These are phyloP conservation scores for Speleostelium caveatum DNA, from an alignment of 78 protist genomes.

Conservation along the genomic window DNA sequence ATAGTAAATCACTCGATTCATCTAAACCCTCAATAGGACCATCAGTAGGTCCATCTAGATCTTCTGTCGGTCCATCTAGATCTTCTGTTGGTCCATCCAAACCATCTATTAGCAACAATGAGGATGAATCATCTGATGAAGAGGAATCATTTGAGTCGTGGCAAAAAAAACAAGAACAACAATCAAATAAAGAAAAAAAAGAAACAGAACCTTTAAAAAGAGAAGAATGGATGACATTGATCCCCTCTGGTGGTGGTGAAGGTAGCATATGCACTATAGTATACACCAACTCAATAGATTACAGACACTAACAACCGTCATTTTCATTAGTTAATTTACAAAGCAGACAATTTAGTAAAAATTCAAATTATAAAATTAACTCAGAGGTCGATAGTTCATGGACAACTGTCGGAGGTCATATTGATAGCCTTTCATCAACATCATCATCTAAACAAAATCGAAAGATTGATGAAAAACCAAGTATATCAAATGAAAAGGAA, in stretches of 20 bases:
- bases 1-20: not conserved
- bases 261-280: too few species aligned
- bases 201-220: not conserved
- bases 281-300: too few species aligned
- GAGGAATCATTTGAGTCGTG: conserved; percentile 3
- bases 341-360: conserved; percentile 45
- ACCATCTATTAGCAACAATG: not conserved
- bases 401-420: conserved; percentile 4
- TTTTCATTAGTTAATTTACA: too few species aligned
- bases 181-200: conserved; percentile 28
- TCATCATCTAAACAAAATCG: not conserved
- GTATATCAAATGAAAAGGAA: not conserved
- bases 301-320: too few species aligned
- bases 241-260: conserved; percentile 32
- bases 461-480: not conserved
- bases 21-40: not conserved
- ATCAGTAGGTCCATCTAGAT: not conserved
- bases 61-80: too few species aligned
- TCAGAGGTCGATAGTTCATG: conserved; percentile 1
- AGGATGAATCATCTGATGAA: conserved; percentile 17
- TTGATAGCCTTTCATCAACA: too few species aligned
- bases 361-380: conserved; percentile 15
- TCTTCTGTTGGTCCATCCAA: conserved; percentile 17
- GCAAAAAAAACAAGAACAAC: not conserved
- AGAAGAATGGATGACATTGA: conserved; percentile 64